Base-by-base conservation (phyloP, 2,329 filamentous ascomycete species). In the Aureobasidium sp. region DNA sequence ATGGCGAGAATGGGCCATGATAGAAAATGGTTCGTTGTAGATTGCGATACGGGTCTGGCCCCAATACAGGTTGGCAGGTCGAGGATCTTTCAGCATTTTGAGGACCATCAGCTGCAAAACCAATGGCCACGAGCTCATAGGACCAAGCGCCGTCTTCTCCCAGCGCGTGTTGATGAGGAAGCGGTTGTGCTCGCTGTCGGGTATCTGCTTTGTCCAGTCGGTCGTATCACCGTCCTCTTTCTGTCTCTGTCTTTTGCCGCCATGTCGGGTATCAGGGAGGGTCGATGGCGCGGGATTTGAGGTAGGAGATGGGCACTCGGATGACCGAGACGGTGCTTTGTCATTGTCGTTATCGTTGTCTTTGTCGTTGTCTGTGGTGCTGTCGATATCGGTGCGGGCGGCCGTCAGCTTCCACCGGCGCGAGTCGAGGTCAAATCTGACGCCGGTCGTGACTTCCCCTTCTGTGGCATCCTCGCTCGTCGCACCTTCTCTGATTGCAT, bases 81-180 rank as follows among this genome's bases (percentile, higher is more conserved):
- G 54, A 25, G 54, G 54, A 13, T 59, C 54, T 2, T 3, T 5
- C 2, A 59, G 54, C 54, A 59, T 59, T 21, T 59, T 59, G 13
- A 45, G 34, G 3, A 32, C 32, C 54, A 59, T 59, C 27, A 59
- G 42, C 30, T 37, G 54, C 2, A 59, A 11, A 1, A 45, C 34
- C 6, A 29, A 14, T 1, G 54, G 32, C 54, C 54, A 59, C 5
- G 27, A 34, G 3, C 11, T 16, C 1, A 59, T 59, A 1, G 54
- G 54, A 7, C 78, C n/a, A 80, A 87, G 49, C 21, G 29, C 32
- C 16, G 49, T 53, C 49, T 41, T 53, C 21, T 53, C 49, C 49
- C 34, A 53, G 32, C 25, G 49, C 3, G 49, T 53, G 49, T 53
- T 41, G 36, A 53, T 37, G 5, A 53, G 21, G 11, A 53, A 53